Base-by-base conservation (phyloP, 2,329 filamentous ascomycete genomes). In the Epichloe sylvatica region DNA sequence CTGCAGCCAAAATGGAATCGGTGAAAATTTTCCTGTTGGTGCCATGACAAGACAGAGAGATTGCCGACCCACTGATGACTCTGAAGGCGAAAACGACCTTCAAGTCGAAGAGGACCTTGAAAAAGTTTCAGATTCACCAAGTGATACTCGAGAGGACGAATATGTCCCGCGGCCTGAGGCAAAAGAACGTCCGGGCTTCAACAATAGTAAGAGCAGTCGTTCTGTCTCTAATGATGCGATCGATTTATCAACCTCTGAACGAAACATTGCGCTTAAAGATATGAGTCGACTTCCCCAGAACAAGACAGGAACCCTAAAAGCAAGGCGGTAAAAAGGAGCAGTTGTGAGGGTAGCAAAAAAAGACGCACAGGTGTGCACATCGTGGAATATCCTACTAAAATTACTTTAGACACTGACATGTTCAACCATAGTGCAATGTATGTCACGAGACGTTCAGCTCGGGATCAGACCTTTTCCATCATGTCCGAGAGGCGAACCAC, bases 371-470 rank as follows among this genome's bases (percentile, higher is more conserved):
- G 51, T 54, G 45, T 41, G 38, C 34, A 25, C 9, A 30, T 23
- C 34, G 2, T 13, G 30, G 21, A n/a, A n/a, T 30, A 13, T 13
- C 11, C 40, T 4, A 43, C 23, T 33, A 12, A 30, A 43, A 5
- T 43, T 12, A n/a, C n/a, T 17, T 13, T 44, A 9, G 7, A 15
- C n/a, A 44, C 25, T 19, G 8, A 30, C 40, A 15, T 4, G n/a
- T 33, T 23, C 17, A 44, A 46, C 46, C 70, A 64, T 64, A 73
- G 50, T 77, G 75, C 56, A 59, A 64, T 25, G 63, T 69, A 15
- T 79, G 76, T 55, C 60, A 65, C 3, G 65, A 67, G 51, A 54
- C 51, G 1, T 79, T 77, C 50, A 55, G 77, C 0, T 87, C 83
- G 1, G 83, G 80, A n/a, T n/a, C n/a, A n/a, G n/a, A n/a, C n/a